A percentile compares a stretch with the other conserved stretches of the same genome.
phyloP scores from a whole-genome alignment of 805 yeast genomes.

The Scheffersomyces coipomensis region DNA sequence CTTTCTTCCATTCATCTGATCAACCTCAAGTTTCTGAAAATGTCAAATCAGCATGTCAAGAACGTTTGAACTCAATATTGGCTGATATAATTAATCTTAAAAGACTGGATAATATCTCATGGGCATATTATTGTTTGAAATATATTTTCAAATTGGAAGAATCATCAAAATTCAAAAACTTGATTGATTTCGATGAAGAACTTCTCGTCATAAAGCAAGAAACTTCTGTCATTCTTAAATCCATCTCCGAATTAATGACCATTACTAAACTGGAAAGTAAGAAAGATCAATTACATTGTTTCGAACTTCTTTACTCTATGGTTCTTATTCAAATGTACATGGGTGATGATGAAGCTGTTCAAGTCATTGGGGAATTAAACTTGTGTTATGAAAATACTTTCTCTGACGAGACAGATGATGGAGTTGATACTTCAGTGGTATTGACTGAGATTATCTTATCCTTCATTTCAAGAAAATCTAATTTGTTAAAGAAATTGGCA shows the following conservation, averaged over 20 bases:
- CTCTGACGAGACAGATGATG: slow-evolving; percentile 29
- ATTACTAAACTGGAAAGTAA: slow-evolving; percentile 21
- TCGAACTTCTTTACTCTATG: slow-evolving; percentile 77
- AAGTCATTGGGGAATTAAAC: slow-evolving; percentile 70
- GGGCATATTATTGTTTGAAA: slow-evolving; percentile 59
- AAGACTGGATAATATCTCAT: slow-evolving; percentile 47
- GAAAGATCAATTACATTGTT: slow-evolving; percentile 51
- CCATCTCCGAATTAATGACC: slow-evolving; percentile 20
- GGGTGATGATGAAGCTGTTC: slow-evolving; percentile 75
- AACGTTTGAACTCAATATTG: slow-evolving; percentile 67
- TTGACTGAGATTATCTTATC: slow-evolving; percentile 44
- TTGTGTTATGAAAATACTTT: slow-evolving; percentile 51
- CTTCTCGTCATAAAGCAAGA: slow-evolving; percentile 46
- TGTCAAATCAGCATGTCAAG: slow-evolving; percentile 48
- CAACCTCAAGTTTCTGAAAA: slow-evolving; percentile 22
- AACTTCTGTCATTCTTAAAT: slow-evolving; percentile 45
- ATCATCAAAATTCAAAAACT: slow-evolving; percentile 14
- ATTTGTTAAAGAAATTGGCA: slow-evolving; percentile 35
- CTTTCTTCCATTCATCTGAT: slow-evolving; percentile 34
- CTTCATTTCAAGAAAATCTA: slow-evolving; percentile 42
- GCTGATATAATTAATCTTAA: slow-evolving; percentile 51
- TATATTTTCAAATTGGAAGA: slow-evolving; percentile 27
- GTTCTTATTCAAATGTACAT: slow-evolving; percentile 72
- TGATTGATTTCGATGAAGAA: slow-evolving; percentile 58
- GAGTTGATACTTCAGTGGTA: slow-evolving; percentile 26